Evolutionary conservation across 495 filamentous ascomycete genomes (phyloP).

Genomic region (Penicillium ochrochloron): DNA sequence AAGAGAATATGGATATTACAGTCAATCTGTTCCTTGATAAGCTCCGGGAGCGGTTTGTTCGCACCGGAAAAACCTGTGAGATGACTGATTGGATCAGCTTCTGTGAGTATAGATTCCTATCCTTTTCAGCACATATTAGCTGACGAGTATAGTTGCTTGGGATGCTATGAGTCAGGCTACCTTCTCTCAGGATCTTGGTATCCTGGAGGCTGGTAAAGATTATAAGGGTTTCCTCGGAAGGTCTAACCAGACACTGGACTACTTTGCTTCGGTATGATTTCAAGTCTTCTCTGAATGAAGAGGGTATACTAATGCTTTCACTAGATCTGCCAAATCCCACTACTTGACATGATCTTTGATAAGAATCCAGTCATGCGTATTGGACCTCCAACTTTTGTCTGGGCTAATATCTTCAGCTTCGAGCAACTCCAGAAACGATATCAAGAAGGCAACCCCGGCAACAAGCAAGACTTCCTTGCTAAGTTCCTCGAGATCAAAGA

Average conservation of each 20-base stretch:
- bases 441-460: conserved; percentile 1
- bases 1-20: conserved; percentile 32
- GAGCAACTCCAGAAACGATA: conserved; percentile 28
- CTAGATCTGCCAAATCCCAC: conserved; percentile 34
- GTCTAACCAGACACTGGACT: conserved; percentile 35
- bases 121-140: background rate
- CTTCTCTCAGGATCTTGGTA: conserved; percentile 37
- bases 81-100: conserved; percentile 28
- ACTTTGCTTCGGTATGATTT: conserved; percentile 28
- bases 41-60: conserved; percentile 28
- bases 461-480: conserved; percentile 28
- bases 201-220: conserved; percentile 30
- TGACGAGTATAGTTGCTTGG: conserved; percentile 36
- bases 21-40: conserved; percentile 33
- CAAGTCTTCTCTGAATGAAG: too few relatives aligned
- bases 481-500: conserved; percentile 30
- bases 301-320: background rate
- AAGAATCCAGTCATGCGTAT: conserved; percentile 33
- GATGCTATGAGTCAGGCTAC: conserved; percentile 42
- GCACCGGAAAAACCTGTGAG: conserved; percentile 23
- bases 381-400: conserved; percentile 30
- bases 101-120: conserved; percentile 17
- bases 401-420: conserved; percentile 33
- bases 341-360: conserved; percentile 25
- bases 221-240: conserved; percentile 27